Base-by-base conservation (phyloP, 2,329 filamentous ascomycete species). In the Epichloe amarillans region DNA sequence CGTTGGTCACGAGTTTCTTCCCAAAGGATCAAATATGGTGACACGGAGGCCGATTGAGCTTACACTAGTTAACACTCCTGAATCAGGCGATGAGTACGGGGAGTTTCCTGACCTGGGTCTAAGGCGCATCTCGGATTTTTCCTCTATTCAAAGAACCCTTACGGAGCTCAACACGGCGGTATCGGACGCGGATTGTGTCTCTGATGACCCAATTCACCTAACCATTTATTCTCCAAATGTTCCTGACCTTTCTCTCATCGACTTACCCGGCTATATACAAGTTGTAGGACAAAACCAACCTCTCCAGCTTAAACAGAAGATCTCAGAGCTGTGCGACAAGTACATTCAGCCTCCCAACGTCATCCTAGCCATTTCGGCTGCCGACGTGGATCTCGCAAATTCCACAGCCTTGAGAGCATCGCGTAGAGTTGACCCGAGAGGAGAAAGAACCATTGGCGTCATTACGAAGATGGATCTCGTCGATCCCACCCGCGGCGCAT, bases 401-500 rank as follows among this genome's bases (percentile, higher is more conserved):
- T 98, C 93, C 1, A 93, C 93, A 6, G 90, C 93, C 5, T 70
- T 98, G 23, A 78, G 90, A 58, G 89, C 93, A 17, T 95, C 90
- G 58, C 80, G 93, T 55, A 80, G 91, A 58, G 90, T 97, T 30
- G 93, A 98, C 61, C 93, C 93, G 1, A 78, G 93, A 54, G 93
- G 93, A 50, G 93, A 98, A 69, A 79, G 93, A 55, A 98, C 93
- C 0, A 98, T 98, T 62, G 93, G 93, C 43, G 93, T 98, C n/a
- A 84, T 98, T 41, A 98, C 93, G 3, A 98, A 98, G 71, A 96
- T 98, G 91, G 93, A 98, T 61, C 75, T 98, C 21, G 90, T 98
- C 7, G 91, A 97, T 58, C 77, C 93, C 3, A 72, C 74, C 7
- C 82, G 91, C 52, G 93, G 90, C 33, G 77, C 80, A 14, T 76